Evolutionary conservation across 2,329 filamentous ascomycete genomes (phyloP).

Genomic region (Fusarium aywerte): DNA sequence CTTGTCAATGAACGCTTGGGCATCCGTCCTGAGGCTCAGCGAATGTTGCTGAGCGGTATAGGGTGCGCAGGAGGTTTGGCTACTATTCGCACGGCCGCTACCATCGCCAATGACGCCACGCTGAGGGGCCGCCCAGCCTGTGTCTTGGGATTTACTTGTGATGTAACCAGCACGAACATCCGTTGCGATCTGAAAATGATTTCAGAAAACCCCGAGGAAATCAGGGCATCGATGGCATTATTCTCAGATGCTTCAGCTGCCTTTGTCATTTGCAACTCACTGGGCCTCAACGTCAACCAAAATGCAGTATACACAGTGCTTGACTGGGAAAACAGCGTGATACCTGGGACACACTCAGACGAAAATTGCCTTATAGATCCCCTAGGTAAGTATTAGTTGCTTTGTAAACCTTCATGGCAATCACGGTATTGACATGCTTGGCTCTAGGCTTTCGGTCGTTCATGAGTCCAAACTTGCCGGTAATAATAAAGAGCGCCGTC

Average conservation of each 20-base stretch:
- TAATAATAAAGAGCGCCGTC: constrained; percentile 2
- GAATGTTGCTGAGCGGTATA: constrained; percentile 8
- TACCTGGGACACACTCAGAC: neutral
- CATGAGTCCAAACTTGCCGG: constrained; percentile 9
- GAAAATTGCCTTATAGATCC: constrained; percentile 3
- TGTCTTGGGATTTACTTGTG: constrained; percentile 7
- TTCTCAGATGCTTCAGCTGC: constrained; percentile 8
- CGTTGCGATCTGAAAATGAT: constrained; percentile 9
- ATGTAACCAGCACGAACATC: constrained; percentile 7
- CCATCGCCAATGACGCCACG: constrained; percentile 6
- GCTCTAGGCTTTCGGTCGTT: constrained; percentile 9
- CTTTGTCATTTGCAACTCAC: constrained; percentile 3
- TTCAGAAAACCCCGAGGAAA: constrained; percentile 3
- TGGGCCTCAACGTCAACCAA: neutral
- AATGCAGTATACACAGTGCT: constrained; percentile 1
- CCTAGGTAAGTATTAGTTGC: neutral
- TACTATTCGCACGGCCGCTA: constrained; percentile 6
- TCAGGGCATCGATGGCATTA: constrained; percentile 6
- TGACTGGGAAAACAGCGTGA: constrained; percentile 8
- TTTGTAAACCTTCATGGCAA: too few relatives aligned
- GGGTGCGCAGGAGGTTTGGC: constrained; percentile 8
- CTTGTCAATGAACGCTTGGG: constrained; percentile 8
- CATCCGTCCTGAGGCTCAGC: constrained; percentile 6
- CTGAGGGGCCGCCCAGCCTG: constrained; percentile 8
- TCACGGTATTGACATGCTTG: constrained; percentile 2